Percentiles rank a stretch among this genome's conserved stretches.
phyloP scores from a whole-genome alignment of 1,284 basidiomycete genomes.

The Wallemia ichthyophaga region DNA sequence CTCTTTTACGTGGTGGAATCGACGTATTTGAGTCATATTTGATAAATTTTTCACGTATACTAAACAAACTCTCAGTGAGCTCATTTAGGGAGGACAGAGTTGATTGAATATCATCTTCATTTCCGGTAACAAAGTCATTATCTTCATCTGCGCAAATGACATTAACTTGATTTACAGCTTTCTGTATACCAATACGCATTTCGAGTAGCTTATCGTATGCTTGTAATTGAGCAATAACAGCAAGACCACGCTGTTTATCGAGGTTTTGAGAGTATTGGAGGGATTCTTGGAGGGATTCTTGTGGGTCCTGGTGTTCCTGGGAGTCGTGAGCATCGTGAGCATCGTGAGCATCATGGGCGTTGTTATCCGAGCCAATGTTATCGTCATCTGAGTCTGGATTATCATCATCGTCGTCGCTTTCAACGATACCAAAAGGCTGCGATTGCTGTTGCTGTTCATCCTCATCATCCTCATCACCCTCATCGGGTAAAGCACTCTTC shows the following conservation, averaged over 20 bases:
- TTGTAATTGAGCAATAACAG: not conserved
- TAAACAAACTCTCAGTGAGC: not conserved
- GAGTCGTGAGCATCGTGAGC: not conserved
- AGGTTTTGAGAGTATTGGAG: not conserved
- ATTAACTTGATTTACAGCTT: not conserved
- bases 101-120: not conserved
- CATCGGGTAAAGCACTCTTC: not conserved
- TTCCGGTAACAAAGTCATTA: not conserved
- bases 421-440: not conserved
- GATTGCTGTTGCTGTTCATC: not conserved
- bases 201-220: not conserved
- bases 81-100: not conserved
- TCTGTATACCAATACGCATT: not conserved
- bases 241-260: not conserved
- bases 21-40: not conserved
- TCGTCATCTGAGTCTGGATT: not conserved
- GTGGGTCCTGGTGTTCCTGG: not conserved
- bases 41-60: not conserved
- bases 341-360: not conserved
- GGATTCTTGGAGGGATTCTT: not conserved
- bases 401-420: not conserved
- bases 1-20: not conserved
- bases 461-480: not conserved
- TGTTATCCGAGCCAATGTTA: not conserved
- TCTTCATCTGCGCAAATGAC: not conserved